Base-by-base conservation (phyloP, 805 yeast genomes). In the Pichia cabralensis region DNA sequence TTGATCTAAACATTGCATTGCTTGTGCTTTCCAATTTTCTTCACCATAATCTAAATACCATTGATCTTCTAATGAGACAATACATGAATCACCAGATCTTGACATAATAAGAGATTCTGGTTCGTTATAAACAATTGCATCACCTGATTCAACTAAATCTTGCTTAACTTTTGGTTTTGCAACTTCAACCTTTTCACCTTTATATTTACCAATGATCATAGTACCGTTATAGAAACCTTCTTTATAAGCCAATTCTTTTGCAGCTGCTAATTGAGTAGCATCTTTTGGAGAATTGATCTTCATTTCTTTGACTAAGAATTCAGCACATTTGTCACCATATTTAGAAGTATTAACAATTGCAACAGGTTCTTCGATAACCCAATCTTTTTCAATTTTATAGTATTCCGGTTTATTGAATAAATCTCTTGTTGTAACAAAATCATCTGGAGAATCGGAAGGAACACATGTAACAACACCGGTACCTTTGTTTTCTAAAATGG, bases 381-480 rank as follows among this genome's bases (percentile, higher is more conserved):
- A 92, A 42, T 78, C 86, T 49, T 76, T 69, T 42, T 88, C 69
- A 52, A 89, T 82, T 35, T 76, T 73, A 58, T 89, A 88, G 60
- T 76, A 89, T 51, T 85, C 96, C 22, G 96, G 81, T 65, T 89
- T 89, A 67, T 84, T 76, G 49, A 71, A 70, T 49, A 92, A 71
- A 47, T 92, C 98, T 50, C 67, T 69, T 31, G 80, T 72, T 40
- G 96, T 92, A 61, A 89, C 77, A 55, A 52, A 92, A 66, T 92
- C 98, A 65, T 92, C 98, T 41, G 98, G 97, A 38, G 97, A 88
- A 61, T 88, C 96, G n/a, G 95, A 80, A 43, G 97, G 98, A 43
- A 88, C 97, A 67, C 96, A 92, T 6, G 97, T 89, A 39, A 92
- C 98, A 30, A 92, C 96, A 67, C 97, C 98, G 30, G 97, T 92